Percentiles rank a stretch among this genome's conserved stretches.
Evolutionary conservation across 1,284 basidiomycete species (phyloP).

Genomic region (Moniliophthora roreri): DNA sequence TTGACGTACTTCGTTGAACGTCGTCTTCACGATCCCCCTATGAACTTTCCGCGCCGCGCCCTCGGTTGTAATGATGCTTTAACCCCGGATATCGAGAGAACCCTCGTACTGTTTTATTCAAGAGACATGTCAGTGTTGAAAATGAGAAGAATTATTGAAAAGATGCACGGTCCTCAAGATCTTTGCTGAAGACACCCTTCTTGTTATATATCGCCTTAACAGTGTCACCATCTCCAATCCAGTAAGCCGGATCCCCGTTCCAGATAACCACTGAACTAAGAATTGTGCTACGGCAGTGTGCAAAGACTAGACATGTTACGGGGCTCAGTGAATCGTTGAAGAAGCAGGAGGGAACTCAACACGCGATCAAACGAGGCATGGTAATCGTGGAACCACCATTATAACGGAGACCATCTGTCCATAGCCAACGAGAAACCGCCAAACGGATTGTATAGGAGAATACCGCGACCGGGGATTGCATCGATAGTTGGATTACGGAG

Average conservation of each 20-base stretch:
- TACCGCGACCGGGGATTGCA: neutral
- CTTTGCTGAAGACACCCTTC: conserved; percentile 16
- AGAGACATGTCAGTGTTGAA: no score
- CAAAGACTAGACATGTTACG: conserved; percentile 6
- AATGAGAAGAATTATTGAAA: neutral
- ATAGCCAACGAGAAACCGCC: neutral
- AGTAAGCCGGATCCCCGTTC: conserved; percentile 20
- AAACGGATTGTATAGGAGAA: neutral
- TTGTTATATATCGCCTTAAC: conserved; percentile 26
- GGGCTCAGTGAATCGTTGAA: neutral
- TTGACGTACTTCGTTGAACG: conserved; percentile 27
- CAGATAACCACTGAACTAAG: conserved; percentile 15
- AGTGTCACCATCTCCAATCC: conserved; percentile 33
- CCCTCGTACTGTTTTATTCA: conserved; percentile 17
- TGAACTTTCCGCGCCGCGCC: conserved; percentile 16
- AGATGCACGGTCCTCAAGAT: neutral
- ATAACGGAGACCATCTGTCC: neutral
- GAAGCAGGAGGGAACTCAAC: no score
- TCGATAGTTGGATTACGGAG: no score
- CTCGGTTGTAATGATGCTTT: conserved; percentile 32
- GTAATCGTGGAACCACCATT: conserved; percentile 3
- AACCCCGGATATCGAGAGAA: conserved; percentile 22
- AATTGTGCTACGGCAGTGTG: neutral
- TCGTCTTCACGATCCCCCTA: conserved; percentile 9
- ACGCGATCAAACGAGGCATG: neutral